phyloP scores from a whole-genome alignment of 768 basidiomycete species.

The Daedalea quercina region DNA sequence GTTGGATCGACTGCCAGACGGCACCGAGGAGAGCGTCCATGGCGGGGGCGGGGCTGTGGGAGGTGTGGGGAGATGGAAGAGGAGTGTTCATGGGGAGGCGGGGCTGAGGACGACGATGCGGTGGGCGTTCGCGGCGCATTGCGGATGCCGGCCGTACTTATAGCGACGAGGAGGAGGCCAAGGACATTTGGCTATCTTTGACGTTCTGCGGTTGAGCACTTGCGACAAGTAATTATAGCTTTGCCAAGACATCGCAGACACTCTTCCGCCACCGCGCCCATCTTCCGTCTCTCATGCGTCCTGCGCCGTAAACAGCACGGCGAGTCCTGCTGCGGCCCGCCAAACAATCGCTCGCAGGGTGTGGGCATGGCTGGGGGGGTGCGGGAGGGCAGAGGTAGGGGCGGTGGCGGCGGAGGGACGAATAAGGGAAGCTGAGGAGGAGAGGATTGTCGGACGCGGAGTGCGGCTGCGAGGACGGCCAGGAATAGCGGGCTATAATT shows the following conservation, averaged over 20 bases:
- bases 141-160: constrained; percentile 3
- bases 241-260: constrained; percentile 2
- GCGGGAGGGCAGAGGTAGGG: background rate
- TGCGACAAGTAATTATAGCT: constrained; percentile 32
- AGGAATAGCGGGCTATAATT: background rate
- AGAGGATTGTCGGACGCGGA: background rate
- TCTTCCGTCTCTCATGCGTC: background rate
- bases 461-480: background rate
- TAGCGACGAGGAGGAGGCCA: constrained; percentile 21
- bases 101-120: constrained; percentile 13
- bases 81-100: constrained; percentile 21
- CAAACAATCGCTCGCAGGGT: background rate
- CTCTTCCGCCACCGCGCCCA: background rate
- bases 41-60: constrained; percentile 13
- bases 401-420: background rate
- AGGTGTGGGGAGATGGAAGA: constrained; percentile 17
- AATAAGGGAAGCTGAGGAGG: background rate
- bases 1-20: constrained; percentile 40
- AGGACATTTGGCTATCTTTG: constrained; percentile 42
- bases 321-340: no score
- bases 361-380: background rate
- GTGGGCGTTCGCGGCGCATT: constrained; percentile 6
- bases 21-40: constrained; percentile 31
- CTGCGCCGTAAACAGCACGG: background rate
- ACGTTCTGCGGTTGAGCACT: constrained; percentile 21